Base-by-base conservation (phyloP, 2,329 filamentous ascomycete species). In the Fusarium albosuccineum region DNA sequence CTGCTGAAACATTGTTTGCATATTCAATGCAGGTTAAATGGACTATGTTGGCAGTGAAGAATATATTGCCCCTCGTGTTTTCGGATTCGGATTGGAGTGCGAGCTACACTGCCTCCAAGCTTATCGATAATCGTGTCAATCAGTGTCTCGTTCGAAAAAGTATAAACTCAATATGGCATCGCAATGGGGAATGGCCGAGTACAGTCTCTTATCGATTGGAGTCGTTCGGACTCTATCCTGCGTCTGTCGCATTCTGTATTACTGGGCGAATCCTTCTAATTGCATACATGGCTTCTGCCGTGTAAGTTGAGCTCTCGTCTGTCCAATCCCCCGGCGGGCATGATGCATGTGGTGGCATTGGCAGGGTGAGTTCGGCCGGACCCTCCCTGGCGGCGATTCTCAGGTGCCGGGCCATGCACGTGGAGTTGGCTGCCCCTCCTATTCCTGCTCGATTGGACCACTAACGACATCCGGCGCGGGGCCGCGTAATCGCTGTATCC, bases 261-360 rank as follows among this genome's bases (percentile, higher is more conserved):
- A 3, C 22, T 22, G 22, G 22, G 30, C 8, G 30, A 33, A 33
- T 33, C 30, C 30, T 33, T 33, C 11, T 33, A 33, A 33, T 33
- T 22, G 22, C 22, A 22, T 22, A 16, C 44, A 48, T 33, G 34
- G n/a, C 30, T 48, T 22, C 22, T 22, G 22, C 22, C 22, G 22
- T 22, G 44, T 34, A 10, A 3, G 13, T 2, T 10, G 2, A 45
- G 29, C 16, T 17, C 17, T 16, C 22, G 6, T 33, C 50, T 14
- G 14, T 44, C 65, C 66, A 68, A 68, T 68, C 65, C 61, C n/a
- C 16, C 44, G 44, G 33, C 41, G 29, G 30, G n/a, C 42, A 37
- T 53, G 27, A 17, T 41, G 34, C 66, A 68, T 66, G 66, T 68
- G 66, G 22, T 22, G 7, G 16, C 14, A 34, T 58, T 16, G 9